Base-by-base conservation (phyloP, 306 rosid genomes). In the Dryas alaskensis region DNA sequence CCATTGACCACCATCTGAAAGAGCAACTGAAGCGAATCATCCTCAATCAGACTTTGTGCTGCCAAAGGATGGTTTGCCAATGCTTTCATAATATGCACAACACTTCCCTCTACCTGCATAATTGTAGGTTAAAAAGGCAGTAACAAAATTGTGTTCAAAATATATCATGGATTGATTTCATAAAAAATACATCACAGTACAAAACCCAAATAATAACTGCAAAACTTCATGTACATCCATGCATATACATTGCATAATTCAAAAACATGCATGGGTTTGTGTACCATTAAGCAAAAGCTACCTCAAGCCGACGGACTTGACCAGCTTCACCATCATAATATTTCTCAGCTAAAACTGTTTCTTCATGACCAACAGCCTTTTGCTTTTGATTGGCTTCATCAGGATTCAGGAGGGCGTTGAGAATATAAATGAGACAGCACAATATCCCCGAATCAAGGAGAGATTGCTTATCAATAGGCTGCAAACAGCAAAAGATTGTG, bases 51-150 rank as follows among this genome's bases (percentile, higher is more conserved):
- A 92, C 99, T 92, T 76, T 87, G 96, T 27, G 92, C 98, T 17
- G 98, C 96, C 60, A 90, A 85, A 73, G 95, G 97, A 86, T 95
- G 99, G 80, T 84, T 88, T 80, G 93, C 98, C 67, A 95, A 84
- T 70, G 97, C 99, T 88, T 95, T 95, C 99, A 95, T 95, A 81
- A 95, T 89, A 84, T 95, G 99, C 81, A 95, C 96, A 74, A 95
- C 87, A 76, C 93, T 88, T 70, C 93, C 98, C 84, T 95, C 99
- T n/a, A 95, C 85, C 99, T 92, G 87, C 84, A 82, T 58, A 67
- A 39, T 78, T 50, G 70, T 54, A 55, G 79, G 45, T 58, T 73
- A 79, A 58, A 42, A 58, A 66, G 63, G 14, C 13, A 5, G 68
- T 27, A 53, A 31, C 59, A 63, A 27, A 58, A 3, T 44, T 27